Evolutionary conservation across 176 grass and related monocot species (phyloP).

Genomic region (Zoysia pacifica): DNA sequence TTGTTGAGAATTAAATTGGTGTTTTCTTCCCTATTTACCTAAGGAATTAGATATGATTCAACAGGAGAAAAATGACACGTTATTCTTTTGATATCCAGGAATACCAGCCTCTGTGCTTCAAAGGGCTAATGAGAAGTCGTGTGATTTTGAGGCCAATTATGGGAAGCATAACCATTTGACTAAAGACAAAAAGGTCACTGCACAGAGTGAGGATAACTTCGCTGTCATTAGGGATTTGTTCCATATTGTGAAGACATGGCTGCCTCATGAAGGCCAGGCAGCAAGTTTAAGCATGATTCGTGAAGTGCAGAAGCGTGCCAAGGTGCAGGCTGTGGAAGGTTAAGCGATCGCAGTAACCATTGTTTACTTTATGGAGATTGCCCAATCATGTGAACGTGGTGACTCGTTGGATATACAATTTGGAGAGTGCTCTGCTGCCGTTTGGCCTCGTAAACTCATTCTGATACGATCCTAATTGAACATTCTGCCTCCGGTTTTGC

Average conservation of each 20-base stretch:
- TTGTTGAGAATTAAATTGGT: constrained; percentile 14
- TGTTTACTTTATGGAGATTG: not conserved
- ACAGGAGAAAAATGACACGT: not conserved
- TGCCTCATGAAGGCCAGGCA: constrained; percentile 35
- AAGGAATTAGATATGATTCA: not conserved
- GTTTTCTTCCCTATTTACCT: constrained; percentile 15
- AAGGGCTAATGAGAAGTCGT: constrained; percentile 74
- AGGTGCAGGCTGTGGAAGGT: constrained; percentile 35
- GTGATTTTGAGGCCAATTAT: constrained; percentile 76
- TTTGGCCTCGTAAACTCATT: not conserved
- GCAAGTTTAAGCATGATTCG: constrained; percentile 45
- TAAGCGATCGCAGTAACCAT: constrained; percentile 28
- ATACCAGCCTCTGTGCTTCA: constrained; percentile 78
- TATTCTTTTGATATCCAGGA: constrained; percentile 52
- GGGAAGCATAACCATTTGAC: constrained; percentile 38
- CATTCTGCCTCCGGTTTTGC: not conserved
- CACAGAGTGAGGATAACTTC: constrained; percentile 33
- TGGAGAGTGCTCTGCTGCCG: not conserved
- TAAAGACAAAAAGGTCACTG: constrained; percentile 24
- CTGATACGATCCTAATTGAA: not conserved
- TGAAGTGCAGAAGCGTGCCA: constrained; percentile 61
- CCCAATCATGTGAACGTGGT: not conserved
- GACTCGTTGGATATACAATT: constrained; percentile 17
- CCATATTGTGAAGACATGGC: constrained; percentile 32
- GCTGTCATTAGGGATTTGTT: constrained; percentile 58